Evolutionary conservation across 192 early-diverging fungal genomes (phyloP).

Genomic region (Coemansia brasiliensis): DNA sequence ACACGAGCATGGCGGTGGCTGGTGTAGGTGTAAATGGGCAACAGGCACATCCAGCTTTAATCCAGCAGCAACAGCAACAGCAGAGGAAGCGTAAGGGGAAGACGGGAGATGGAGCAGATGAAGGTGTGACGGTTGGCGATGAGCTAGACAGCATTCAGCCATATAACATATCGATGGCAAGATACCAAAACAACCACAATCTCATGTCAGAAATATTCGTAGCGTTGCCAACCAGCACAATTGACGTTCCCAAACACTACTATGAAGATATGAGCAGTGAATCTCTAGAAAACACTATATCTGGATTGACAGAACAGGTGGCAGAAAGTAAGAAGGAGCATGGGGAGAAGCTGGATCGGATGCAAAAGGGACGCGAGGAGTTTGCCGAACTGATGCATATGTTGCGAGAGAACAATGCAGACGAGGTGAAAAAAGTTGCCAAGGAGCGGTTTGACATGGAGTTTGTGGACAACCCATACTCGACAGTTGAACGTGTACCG

Average conservation of each 20-base stretch:
- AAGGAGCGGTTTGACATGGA: constrained; percentile 36
- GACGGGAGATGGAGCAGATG: constrained; percentile 4
- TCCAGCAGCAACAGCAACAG: constrained; percentile 6
- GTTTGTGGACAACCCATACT: constrained; percentile 49
- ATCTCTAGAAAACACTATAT: constrained; percentile 1
- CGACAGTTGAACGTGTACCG: constrained; percentile 30
- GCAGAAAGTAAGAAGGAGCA: constrained; percentile 30
- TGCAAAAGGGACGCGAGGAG: constrained; percentile 17
- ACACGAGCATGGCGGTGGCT: constrained; percentile 17
- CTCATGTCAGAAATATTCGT: constrained; percentile 50
- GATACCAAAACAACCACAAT: constrained; percentile 53
- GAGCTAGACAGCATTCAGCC: constrained; percentile 42
- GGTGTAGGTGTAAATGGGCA: constrained; percentile 27
- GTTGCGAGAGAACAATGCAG: constrained; percentile 13
- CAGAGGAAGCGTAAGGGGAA: constrained; percentile 33
- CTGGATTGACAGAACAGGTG: constrained; percentile 1
- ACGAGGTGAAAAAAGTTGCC: constrained; percentile 21
- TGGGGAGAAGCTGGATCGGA: constrained; percentile 5
- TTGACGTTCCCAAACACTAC: constrained; percentile 35
- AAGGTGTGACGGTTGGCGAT: constrained; percentile 24
- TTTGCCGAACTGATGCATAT: constrained; percentile 26
- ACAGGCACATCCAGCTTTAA: constrained; percentile 42
- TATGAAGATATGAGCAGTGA: constrained; percentile 22
- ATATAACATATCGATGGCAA: constrained; percentile 28
- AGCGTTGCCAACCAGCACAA: constrained; percentile 44